A percentile compares a stretch with the other conserved stretches of the same genome.
Evolutionary conservation across 352 stramenopile species (phyloP).

Genomic region (Globisporangium uncinulatum): DNA sequence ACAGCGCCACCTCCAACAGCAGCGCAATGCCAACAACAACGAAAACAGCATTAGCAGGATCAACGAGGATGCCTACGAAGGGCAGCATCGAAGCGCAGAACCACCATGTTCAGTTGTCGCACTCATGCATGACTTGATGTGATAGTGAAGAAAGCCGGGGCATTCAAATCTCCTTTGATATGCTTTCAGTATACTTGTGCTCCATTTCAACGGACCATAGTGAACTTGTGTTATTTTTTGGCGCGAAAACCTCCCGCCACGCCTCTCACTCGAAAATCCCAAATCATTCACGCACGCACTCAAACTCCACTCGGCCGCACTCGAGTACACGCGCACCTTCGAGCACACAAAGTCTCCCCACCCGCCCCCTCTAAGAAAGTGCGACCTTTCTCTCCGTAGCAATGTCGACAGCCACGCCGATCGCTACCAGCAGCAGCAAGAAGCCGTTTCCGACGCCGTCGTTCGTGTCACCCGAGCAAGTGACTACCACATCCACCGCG

Average conservation of each 20-base stretch:
- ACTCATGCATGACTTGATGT: no score
- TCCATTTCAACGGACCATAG: not conserved
- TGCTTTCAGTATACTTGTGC: no score
- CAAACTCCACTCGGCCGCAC: not conserved
- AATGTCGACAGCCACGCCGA: slow-evolving; percentile 7
- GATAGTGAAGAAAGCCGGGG: no score
- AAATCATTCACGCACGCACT: not conserved
- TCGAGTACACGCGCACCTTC: not conserved
- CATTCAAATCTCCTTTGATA: no score
- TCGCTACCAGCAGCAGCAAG: slow-evolving; percentile 3
- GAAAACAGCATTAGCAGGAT: no score
- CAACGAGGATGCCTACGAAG: no score
- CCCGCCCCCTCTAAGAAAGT: no score
- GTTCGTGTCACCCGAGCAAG: slow-evolving; percentile 37
- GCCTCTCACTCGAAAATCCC: not conserved
- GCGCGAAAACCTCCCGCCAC: not conserved
- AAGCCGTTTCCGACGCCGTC: slow-evolving; percentile 22
- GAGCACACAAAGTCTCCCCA: not conserved
- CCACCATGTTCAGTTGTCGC: no score
- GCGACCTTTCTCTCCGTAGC: not conserved
- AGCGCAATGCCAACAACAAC: no score
- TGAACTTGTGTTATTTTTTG: not conserved
- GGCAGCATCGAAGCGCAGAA: no score
- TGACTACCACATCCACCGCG: slow-evolving; percentile 9
- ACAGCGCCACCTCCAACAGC: no score